Evolutionary conservation across 345 rosid genomes (phyloP).

Genomic region (Salix purpurea): DNA sequence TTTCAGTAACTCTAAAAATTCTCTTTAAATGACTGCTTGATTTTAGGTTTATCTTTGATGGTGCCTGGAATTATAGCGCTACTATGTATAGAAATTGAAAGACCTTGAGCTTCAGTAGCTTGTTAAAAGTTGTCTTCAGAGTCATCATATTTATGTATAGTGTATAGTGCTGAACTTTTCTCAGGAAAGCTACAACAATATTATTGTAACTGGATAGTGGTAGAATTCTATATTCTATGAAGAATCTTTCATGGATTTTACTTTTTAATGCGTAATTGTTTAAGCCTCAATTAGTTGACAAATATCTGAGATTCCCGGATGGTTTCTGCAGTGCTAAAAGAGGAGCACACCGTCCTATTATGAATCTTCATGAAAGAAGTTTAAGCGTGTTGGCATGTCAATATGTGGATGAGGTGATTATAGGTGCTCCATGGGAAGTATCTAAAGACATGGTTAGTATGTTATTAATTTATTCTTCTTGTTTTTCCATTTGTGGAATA

Average conservation of each 20-base stretch:
- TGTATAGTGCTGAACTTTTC: not conserved
- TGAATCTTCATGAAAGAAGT: constrained; percentile 83
- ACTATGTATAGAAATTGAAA: not conserved
- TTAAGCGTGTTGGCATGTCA: constrained; percentile 72
- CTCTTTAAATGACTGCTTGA: not conserved
- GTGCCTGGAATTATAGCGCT: not conserved
- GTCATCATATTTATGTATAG: not conserved
- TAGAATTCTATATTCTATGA: not conserved
- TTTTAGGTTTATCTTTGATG: not conserved
- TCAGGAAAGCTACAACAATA: not conserved
- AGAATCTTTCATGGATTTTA: not conserved
- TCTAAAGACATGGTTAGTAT: constrained; percentile 64
- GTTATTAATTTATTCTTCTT: not conserved
- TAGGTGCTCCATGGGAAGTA: constrained; percentile 73
- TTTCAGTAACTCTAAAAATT: not conserved
- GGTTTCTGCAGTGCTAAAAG: constrained; percentile 54
- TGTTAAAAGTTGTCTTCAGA: not conserved
- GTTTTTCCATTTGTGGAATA: not conserved
- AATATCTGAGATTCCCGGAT: not conserved
- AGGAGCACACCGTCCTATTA: constrained; percentile 69
- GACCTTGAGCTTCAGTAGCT: not conserved
- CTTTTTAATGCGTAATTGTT: not conserved
- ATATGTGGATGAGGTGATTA: constrained; percentile 74
- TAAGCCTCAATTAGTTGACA: not conserved
- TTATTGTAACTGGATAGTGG: not conserved